Base-by-base conservation (phyloP, 164 flowering plant species). In the Umbellularia californica region DNA sequence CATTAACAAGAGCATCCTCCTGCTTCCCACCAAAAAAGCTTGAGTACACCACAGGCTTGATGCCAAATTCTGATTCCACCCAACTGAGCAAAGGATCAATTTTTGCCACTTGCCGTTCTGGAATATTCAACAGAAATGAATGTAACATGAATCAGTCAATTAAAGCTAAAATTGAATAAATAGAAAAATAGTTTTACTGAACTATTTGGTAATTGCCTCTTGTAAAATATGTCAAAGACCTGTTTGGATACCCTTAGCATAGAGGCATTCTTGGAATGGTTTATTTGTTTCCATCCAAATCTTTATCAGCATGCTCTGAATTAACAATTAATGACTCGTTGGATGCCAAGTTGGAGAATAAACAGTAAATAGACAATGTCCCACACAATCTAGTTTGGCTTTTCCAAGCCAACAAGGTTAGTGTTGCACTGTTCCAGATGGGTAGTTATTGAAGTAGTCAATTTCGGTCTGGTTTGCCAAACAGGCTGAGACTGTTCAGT, bases 1-100 rank as follows among this genome's bases (percentile, higher is more conserved):
- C 95, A 33, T 85, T 84, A 4, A 83, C 82, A 19, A 92, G 92
- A 72, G 90, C 92, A 47, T 89, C 90, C 27, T 86, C 96, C 78
- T 95, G 98, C 85, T 91, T 92, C 50, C 97, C 98, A 68, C 98
- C 98, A 83, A 93, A 93, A 73, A 90, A 80, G 77, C 93, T 88
- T 3, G 96, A 77, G 87, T 90, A 84, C 25, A 93, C 88, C 19
- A 79, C 80, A 72, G 99, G 97, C 87, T 87, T 90, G 76, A 84
- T 83, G 33, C 99, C 97, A 74, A 93, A 93, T 79, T 92, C 94
- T 24, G 89, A 85, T 73, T 88, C 90, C 35, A 95, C 82, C 99
- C 99, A 95, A 5, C 78, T 74, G 33, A 95, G 91, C 22, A 95
- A 72, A 55, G 99, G 98, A 79, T 91, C 92, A n/a, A 95, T 77